Base-by-base conservation (phyloP, 2,329 filamentous ascomycete genomes). In the Colletotrichum tanaceti region DNA sequence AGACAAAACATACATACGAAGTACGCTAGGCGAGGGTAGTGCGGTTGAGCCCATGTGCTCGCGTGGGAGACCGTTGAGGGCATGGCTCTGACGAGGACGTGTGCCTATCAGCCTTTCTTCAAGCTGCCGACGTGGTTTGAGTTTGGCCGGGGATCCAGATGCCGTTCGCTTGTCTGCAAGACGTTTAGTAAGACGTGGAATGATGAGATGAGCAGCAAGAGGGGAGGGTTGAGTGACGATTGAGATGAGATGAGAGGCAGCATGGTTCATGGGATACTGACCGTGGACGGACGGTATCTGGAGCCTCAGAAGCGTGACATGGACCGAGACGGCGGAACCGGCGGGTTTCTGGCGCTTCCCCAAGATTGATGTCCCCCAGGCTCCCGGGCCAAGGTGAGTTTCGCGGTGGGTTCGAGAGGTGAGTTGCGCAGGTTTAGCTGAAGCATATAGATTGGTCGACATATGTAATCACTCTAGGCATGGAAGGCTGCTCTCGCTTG, bases 311-410 rank as follows among this genome's bases (percentile, higher is more conserved):
- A 35, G 39, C 24, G 20, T 22, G 16, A 32, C 58, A 60, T 50
- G 62, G 55, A 65, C 44, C 50, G 39, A 62, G 62, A 52, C 43
- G 50, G 57, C 66, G 63, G 66, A 60, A 57, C 24, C 62, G 50
- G 62, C 53, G 24, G 39, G 66, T 53, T 65, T 66, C 59, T 49
- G 28, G 24, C 28, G 22, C 46, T 11, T 46, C 57, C 38, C 46
- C 11, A 32, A 32, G 35, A 22, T 14, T 20, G 35, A 60, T 49
- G 57, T 4, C 52, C 22, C 28, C 54, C n/a, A 39, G 39, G 24
- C 22, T 43, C 54, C n/a, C 38, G 39, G 24, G 2, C 3, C 9
- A 2, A 28, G 20, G 32, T 52, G 52, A 22, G 35, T 52, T 52
- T 39, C 11, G 14, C 35, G 22, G 54, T 59, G 65, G 41, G 47